Percentiles rank a stretch among this genome's conserved stretches.
Conservation (phyloP, 129 eudicot genomes). For the Artemisia argyi region DNA sequence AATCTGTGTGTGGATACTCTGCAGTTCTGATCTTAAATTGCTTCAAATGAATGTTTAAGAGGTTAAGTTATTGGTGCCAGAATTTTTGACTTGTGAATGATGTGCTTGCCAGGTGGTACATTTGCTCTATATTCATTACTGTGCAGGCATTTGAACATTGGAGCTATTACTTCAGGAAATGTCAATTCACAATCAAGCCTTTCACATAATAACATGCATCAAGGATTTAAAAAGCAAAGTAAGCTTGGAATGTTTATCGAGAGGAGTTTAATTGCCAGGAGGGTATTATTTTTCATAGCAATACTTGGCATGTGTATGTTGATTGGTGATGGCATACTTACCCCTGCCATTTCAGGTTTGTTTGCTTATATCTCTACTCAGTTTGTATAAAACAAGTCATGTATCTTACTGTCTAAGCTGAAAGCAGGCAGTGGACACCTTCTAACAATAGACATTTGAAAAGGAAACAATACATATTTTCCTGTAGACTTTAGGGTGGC, state of each 20-base stretch:
- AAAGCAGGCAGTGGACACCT: not conserved
- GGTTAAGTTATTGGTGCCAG: not conserved
- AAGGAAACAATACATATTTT: too few relatives aligned
- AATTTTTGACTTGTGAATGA: slow-evolving; percentile 19
- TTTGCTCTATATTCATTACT: slow-evolving; percentile 73
- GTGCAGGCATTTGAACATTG: slow-evolving; percentile 64
- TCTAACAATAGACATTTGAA: too few relatives aligned
- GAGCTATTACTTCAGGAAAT: slow-evolving; percentile 44
- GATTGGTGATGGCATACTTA: slow-evolving; percentile 78
- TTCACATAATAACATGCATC: slow-evolving; percentile 26
- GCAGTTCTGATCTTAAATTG: not conserved
- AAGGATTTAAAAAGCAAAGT: slow-evolving; percentile 39
- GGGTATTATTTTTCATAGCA: slow-evolving; percentile 62
- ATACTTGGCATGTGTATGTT: slow-evolving; percentile 81
- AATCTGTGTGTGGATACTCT: too few relatives aligned
- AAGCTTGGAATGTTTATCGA: slow-evolving; percentile 55
- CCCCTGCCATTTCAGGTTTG: slow-evolving; percentile 81
- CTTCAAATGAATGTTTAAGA: not conserved
- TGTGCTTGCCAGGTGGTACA: slow-evolving; percentile 62
- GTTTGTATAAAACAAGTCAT: not conserved
- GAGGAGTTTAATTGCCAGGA: slow-evolving; percentile 60
- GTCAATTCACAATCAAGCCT: slow-evolving; percentile 27
- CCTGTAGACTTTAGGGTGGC: slow-evolving; percentile 8
- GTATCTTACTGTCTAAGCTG: not conserved
- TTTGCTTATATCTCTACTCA: not conserved